Evolutionary conservation across 768 basidiomycete species (phyloP).

Genomic region (Auricularia heimuer): DNA sequence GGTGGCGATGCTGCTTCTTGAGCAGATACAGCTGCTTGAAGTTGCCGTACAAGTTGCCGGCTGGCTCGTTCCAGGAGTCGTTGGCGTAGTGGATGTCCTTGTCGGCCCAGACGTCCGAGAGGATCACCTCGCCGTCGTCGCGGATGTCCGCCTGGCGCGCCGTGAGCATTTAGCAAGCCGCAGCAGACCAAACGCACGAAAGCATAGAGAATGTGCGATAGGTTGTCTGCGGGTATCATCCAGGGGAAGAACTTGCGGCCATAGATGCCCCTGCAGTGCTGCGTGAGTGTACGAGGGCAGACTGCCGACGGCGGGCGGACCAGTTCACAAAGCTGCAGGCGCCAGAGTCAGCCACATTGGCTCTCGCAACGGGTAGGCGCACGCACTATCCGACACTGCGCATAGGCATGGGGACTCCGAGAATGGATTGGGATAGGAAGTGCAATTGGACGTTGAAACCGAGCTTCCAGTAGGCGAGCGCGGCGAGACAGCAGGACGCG

Average conservation of each 20-base stretch:
- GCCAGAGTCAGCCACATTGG: neutral
- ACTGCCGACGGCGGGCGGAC: neutral
- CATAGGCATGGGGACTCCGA: neutral
- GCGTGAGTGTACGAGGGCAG: neutral
- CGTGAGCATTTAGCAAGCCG: conserved; percentile 37
- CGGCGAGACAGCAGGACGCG: neutral
- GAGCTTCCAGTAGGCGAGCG: conserved; percentile 1
- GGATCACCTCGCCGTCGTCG: conserved; percentile 73
- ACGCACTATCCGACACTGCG: conserved; percentile 7
- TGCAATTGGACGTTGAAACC: neutral
- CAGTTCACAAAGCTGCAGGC: conserved; percentile 9
- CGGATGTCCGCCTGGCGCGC: conserved; percentile 81
- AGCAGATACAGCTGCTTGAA: conserved; percentile 88
- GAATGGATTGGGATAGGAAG: neutral
- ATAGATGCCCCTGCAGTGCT: conserved; percentile 73
- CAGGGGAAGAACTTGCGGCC: conserved; percentile 86
- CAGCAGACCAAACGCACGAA: neutral
- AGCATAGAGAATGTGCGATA: conserved; percentile 14
- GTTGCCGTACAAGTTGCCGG: conserved; percentile 90
- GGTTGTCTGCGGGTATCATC: conserved; percentile 49
- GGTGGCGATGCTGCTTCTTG: conserved; percentile 75
- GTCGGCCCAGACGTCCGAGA: conserved; percentile 93
- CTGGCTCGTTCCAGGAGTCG: conserved; percentile 89
- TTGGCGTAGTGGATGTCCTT: conserved; percentile 93
- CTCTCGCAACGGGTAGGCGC: neutral